Evolutionary conservation across 768 basidiomycete species (phyloP).

Genomic region (Russula olivacea): DNA sequence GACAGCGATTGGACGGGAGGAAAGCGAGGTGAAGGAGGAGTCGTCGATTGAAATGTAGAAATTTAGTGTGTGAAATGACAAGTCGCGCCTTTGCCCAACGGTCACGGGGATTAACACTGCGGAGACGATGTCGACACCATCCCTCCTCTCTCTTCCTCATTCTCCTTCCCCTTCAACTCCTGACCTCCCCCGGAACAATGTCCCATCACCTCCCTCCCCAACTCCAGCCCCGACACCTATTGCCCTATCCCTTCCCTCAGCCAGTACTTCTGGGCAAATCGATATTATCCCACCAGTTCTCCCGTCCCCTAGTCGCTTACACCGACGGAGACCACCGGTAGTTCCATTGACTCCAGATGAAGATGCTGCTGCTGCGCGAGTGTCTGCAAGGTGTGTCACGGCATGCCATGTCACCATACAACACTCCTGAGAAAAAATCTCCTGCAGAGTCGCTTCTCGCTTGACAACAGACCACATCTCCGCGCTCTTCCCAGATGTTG

Average conservation of each 20-base stretch:
- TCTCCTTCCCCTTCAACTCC: conserved; percentile 16
- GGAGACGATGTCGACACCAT: conserved; percentile 24
- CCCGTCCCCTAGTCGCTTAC: conserved; percentile 6
- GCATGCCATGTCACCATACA: background rate
- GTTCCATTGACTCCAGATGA: conserved; percentile 18
- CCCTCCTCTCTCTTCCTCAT: conserved; percentile 17
- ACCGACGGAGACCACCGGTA: conserved; percentile 9
- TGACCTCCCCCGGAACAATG: background rate
- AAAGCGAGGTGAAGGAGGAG: conserved; percentile 10
- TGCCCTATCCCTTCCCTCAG: conserved; percentile 2
- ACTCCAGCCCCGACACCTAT: background rate
- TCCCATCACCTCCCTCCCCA: background rate
- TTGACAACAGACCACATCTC: conserved; percentile 58
- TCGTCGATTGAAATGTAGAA: conserved; percentile 4
- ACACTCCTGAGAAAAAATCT: background rate
- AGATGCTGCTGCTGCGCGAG: conserved; percentile 18
- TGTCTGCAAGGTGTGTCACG: conserved; percentile 17
- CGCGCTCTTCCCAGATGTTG: conserved; percentile 58
- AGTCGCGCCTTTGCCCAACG: conserved; percentile 25
- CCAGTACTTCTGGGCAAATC: conserved; percentile 14
- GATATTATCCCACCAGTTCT: background rate
- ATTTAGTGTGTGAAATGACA: conserved; percentile 2
- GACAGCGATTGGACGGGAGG: conserved; percentile 17
- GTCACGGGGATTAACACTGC: conserved; percentile 28
- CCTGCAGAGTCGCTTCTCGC: conserved; percentile 46